Evolutionary conservation across 192 early-diverging fungal species (phyloP), one percentile per base, ranked within the genome.

Genomic region (Pilaira anomala): DNA sequence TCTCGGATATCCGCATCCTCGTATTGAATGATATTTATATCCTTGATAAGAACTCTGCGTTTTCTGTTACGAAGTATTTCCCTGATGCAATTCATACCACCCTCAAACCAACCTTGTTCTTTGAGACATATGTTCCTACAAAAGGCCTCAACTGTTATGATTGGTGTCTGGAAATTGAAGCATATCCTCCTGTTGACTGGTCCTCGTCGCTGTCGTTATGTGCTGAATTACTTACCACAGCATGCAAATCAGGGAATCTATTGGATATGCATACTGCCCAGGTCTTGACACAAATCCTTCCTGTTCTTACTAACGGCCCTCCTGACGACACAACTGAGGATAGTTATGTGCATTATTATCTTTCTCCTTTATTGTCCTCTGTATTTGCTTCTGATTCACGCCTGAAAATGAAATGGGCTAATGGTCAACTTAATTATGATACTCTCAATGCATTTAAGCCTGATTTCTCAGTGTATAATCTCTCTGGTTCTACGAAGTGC

Each of bases 11-110:
- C n/a, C n/a, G n/a, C n/a, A n/a, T 41, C 40, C 14, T 41, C n/a
- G n/a, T n/a, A n/a, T n/a, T 58, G 56, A 58, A 58, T 58, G 33
- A 58, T 58, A 58, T 58, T 42, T 58, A 58, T 58, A 42, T 58
- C 13, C 42, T 58, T 58, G 56, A 58, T 58, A 58, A 21, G 22
- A 58, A 58, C 56, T 58, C 24, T 21, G 13, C 56, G 56, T 58
- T 21, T 42, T 58, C 56, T 58, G 56, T 58, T 36, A 58, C n/a
- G 16, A 58, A 42, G 22, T 58, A 58, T 36, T 58, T 39, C 24
- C 24, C 48, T 22, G 24, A 33, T 58, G 40, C 16, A 42, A 21
- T 58, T 12, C 56, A 58, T 21, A 58, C 22, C 21, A 42, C 22
- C 8, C 26, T 58, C 56, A 58, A 58, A 42, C 24, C 56, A 21